Percentiles rank a stretch among this genome's conserved stretches.
Conservation (phyloP, 345 rosid species). For the Lepidium africanum region DNA sequence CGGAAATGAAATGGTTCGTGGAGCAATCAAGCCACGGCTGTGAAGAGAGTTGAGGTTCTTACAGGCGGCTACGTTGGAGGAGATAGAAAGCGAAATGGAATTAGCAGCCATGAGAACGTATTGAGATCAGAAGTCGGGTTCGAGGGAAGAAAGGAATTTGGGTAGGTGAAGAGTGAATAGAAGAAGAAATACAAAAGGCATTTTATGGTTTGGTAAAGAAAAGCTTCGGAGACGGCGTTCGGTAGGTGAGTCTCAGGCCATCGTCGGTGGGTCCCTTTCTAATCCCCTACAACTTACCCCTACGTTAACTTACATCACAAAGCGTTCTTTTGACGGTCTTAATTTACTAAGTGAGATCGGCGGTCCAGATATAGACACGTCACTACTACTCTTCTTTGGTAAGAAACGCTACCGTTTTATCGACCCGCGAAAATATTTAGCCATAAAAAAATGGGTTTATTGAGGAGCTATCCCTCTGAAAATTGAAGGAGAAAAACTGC, state of each 20-base stretch:
- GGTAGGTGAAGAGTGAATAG: constrained; percentile 11
- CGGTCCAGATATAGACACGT: constrained; percentile 2
- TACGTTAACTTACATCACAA: not conserved
- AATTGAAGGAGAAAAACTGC: not conserved
- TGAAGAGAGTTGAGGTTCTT: constrained; percentile 22
- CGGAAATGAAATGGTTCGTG: constrained; percentile 18
- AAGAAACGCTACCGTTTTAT: not conserved
- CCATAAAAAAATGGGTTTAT: not conserved
- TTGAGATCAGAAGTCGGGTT: not conserved
- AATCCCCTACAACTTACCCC: not conserved
- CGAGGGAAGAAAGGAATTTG: not conserved
- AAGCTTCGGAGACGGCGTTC: constrained; percentile 7
- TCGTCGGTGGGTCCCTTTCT: not conserved
- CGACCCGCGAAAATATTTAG: constrained; percentile 17
- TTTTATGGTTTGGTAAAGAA: constrained; percentile 6
- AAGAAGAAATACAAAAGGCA: not conserved
- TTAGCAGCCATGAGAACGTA: constrained; percentile 48
- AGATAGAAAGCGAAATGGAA: constrained; percentile 40
- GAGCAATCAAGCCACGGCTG: constrained; percentile 26
- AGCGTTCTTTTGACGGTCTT: not conserved
- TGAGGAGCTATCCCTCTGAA: not conserved
- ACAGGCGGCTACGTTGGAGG: constrained; percentile 23
- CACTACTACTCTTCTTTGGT: not conserved
- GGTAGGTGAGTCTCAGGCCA: constrained; percentile 24
- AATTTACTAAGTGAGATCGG: not conserved